Conservation (phyloP, 495 filamentous ascomycete species). For the Neurospora tetrasperma region DNA sequence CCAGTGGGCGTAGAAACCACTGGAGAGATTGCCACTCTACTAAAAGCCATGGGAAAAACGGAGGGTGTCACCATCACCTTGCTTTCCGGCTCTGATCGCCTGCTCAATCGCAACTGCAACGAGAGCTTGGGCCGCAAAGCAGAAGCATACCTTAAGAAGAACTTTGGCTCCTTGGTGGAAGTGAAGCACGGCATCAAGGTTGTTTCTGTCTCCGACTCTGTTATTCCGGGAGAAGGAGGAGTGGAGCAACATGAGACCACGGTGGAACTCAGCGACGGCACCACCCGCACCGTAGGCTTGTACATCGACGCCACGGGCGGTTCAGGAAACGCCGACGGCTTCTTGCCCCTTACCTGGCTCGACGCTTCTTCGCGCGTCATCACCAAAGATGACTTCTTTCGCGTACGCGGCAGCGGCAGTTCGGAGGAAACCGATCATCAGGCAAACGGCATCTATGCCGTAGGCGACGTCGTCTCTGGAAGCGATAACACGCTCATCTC, state of each 20-base stretch:
- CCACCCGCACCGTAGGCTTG: constrained; percentile 29
- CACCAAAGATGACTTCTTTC: not conserved
- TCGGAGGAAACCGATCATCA: not conserved
- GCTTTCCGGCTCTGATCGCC: not conserved
- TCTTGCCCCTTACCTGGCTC: constrained; percentile 31
- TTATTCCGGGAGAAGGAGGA: not conserved
- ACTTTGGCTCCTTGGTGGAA: not conserved
- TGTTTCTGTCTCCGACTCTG: not conserved
- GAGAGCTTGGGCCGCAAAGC: not conserved
- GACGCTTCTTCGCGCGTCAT: not conserved
- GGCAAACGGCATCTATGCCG: not conserved
- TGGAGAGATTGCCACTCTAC: not conserved
- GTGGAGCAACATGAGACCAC: not conserved
- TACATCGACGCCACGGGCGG: constrained; percentile 45
- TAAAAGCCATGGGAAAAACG: not conserved
- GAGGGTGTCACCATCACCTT: not conserved
- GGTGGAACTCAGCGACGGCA: constrained; percentile 16
- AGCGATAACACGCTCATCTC: not conserved
- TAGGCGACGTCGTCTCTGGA: constrained; percentile 3
- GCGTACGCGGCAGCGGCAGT: not conserved
- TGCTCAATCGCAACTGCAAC: not conserved
- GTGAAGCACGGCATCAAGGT: constrained; percentile 1
- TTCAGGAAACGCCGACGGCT: constrained; percentile 36
- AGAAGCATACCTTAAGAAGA: not conserved
- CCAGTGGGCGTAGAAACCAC: constrained; percentile 2